phyloP scores from a whole-genome alignment of 305 asterid genomes.

The Fraxinus greggii region DNA sequence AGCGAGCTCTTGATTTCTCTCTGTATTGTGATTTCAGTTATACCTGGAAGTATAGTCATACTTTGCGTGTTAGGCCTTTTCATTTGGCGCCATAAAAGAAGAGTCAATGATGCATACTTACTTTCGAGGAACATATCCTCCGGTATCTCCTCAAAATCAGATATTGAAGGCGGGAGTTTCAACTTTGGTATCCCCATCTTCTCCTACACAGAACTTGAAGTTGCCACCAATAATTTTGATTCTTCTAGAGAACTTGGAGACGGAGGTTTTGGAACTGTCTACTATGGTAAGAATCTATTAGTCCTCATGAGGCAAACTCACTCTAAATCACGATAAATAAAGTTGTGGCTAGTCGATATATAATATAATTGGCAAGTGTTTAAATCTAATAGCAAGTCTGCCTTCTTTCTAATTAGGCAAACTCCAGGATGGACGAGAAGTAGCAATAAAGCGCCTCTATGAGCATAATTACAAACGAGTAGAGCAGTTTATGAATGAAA shows the following conservation, averaged over 20 bases:
- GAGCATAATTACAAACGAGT: constrained; percentile 67
- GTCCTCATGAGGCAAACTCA: too few relatives aligned
- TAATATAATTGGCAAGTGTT: neutral
- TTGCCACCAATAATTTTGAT: constrained; percentile 38
- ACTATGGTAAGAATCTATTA: constrained; percentile 34
- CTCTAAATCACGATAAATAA: too few relatives aligned
- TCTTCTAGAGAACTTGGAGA: constrained; percentile 41
- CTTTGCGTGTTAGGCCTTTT: neutral
- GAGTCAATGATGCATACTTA: constrained; percentile 3
- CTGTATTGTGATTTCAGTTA: constrained; percentile 2
- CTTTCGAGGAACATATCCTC: constrained; percentile 28
- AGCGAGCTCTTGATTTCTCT: neutral
- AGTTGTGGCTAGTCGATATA: neutral
- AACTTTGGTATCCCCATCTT: constrained; percentile 41
- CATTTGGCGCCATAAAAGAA: constrained; percentile 31
- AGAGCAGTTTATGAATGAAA: constrained; percentile 72
- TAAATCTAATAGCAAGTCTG: neutral
- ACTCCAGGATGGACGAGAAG: constrained; percentile 74
- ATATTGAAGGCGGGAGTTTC: constrained; percentile 31
- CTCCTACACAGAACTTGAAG: constrained; percentile 41
- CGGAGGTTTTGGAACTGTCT: constrained; percentile 51
- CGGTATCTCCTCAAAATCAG: constrained; percentile 30
- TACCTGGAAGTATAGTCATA: constrained; percentile 9
- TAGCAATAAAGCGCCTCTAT: constrained; percentile 69
- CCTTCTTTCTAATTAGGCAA: constrained; percentile 39